These are phyloP conservation scores for Solanum medicagineum DNA, from an alignment of 257 asterid genomes.

Conservation along the genomic window DNA sequence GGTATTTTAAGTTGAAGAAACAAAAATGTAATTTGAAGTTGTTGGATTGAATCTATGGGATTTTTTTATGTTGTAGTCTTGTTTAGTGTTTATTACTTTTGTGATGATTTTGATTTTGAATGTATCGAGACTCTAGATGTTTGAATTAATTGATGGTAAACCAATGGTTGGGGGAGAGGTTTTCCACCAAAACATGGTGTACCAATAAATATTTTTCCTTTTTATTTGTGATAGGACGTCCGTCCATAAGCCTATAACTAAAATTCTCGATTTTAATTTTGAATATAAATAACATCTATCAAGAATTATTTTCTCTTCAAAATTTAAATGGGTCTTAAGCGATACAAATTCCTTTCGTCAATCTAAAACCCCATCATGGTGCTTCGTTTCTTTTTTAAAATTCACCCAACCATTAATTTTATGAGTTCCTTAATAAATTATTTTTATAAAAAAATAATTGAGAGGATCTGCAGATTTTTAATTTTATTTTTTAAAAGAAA, in stretches of 20 bases:
- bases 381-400: background rate
- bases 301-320: too few species aligned
- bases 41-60: background rate
- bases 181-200: background rate
- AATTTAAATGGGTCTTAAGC: too few species aligned
- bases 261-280: rapidly evolving
- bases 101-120: background rate
- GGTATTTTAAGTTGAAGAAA: background rate
- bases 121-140: background rate
- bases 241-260: background rate
- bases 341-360: background rate
- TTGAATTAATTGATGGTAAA: background rate
- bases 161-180: background rate
- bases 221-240: background rate
- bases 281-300: background rate
- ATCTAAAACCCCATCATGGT: background rate
- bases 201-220: background rate
- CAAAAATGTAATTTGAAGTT: background rate
- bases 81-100: background rate
- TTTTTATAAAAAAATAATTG: too few species aligned
- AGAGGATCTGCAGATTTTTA: background rate
- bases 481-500: too few species aligned
- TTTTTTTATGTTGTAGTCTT: background rate
- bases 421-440: background rate
- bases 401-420: background rate